Evolutionary conservation across 139 green algal genomes (phyloP), one percentile per base, ranked within the genome.

Genomic region (Mychonastes homosphaera): DNA sequence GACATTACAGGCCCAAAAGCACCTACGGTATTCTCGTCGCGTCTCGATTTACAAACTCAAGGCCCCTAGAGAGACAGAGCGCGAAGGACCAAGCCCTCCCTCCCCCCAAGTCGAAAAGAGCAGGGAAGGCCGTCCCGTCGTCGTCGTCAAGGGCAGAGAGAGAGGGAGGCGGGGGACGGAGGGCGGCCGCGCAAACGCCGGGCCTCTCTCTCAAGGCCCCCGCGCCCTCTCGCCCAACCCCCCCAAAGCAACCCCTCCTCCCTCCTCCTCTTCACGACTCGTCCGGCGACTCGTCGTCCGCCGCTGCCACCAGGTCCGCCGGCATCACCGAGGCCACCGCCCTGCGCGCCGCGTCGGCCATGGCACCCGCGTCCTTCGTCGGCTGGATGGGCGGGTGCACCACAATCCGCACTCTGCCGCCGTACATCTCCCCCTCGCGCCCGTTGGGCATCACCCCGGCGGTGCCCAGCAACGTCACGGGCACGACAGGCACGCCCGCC

Each of bases 381-480:
- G 75, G 35, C 24, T 68, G 38, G 28, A 95, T 85, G 32, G 70
- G 49, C 13, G 76, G 76, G 63, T 95, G 88, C 27, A 96, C 76
- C n/a, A 92, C 65, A 52, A 96, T 82, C 10, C 48, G 63, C 4
- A 92, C 80, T 5, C 12, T 53, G 8, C 88, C 91, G 0, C 64
- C 64, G 46, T 79, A 83, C 60, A 98, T 56, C 55, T 75, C 35
- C 4, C 63, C 60, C 73, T 96, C 91, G 39, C 77, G 67, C 3
- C 78, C 78, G 48, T 77, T 87, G 30, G 83, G 84, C 91, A 98
- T 98, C 3, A 96, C 51, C 23, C 2, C 63, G 73, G 68, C 83
- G 23, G 89, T 91, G 8, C 88, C 88, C 0, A 93, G 38, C 8
- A 98, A 65, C 3, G 89, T 94, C 56, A 98, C 80, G 36, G 91